These are phyloP conservation scores for Earliella scabrosa DNA, from an alignment of 1,284 basidiomycete species.

Conservation along the genomic window DNA sequence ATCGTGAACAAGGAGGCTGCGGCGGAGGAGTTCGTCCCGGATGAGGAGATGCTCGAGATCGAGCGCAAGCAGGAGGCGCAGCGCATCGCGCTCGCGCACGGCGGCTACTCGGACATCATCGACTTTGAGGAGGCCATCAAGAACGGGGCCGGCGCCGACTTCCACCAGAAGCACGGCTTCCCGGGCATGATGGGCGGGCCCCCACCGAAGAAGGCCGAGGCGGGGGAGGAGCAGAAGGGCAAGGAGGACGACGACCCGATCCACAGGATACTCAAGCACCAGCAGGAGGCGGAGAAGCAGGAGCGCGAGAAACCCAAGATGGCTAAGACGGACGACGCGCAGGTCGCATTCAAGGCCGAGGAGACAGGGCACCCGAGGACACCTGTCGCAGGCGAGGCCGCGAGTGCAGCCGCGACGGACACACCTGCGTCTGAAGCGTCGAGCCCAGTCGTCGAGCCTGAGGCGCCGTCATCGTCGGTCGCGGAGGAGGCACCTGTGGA, in stretches of 20 bases:
- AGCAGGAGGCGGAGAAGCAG: constrained; percentile 32
- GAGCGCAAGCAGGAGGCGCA: constrained; percentile 56
- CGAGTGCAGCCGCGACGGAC: constrained; percentile 8
- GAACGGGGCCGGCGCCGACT: constrained; percentile 47
- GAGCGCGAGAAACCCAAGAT: constrained; percentile 32
- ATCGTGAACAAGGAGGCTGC: constrained; percentile 41
- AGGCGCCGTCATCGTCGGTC: not conserved
- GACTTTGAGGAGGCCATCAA: constrained; percentile 57
- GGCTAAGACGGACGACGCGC: constrained; percentile 36
- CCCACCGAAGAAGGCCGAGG: constrained; percentile 26
- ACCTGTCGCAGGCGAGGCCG: constrained; percentile 24
- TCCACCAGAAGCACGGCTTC: constrained; percentile 48
- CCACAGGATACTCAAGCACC: constrained; percentile 32
- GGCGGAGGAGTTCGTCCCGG: constrained; percentile 43
- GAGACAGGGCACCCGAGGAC: constrained; percentile 31
- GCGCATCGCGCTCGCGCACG: constrained; percentile 54
- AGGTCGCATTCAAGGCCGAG: constrained; percentile 31
- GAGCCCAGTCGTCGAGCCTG: not conserved
- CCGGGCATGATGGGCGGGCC: constrained; percentile 47
- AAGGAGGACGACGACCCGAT: constrained; percentile 35
- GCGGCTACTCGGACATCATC: constrained; percentile 51
- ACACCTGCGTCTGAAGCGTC: constrained; percentile 5
- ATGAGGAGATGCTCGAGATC: constrained; percentile 50
- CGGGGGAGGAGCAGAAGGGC: constrained; percentile 23
- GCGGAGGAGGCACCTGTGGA: constrained; percentile 6